Evolutionary conservation across 352 stramenopile species (phyloP).

Genomic region (Chrysophaeum taylorii): DNA sequence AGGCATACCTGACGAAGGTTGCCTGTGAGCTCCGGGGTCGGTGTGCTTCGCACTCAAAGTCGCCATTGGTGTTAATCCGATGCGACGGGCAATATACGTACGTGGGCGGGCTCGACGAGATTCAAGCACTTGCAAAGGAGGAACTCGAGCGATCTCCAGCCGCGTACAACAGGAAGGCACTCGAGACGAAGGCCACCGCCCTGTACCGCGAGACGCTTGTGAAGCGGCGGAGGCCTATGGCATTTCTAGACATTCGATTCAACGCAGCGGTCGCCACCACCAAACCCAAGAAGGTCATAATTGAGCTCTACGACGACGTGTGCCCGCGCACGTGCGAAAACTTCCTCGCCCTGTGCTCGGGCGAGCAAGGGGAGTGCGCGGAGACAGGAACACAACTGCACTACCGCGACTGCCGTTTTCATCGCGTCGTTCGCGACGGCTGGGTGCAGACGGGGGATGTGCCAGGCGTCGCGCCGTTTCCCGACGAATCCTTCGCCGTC

Average conservation of each 20-base stretch:
- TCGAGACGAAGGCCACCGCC: neutral
- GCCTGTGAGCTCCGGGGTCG: neutral
- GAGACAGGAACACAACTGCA: neutral
- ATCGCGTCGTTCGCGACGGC: slow-evolving; percentile 17
- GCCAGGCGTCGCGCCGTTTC: neutral
- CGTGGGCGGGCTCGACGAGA: neutral
- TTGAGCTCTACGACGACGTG: slow-evolving; percentile 79
- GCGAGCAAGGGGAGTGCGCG: slow-evolving; percentile 63
- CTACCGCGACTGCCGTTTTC: slow-evolving; percentile 17
- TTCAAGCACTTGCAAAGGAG: neutral
- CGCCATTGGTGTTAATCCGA: neutral
- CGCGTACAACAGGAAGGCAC: neutral
- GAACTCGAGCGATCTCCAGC: neutral
- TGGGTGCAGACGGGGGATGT: slow-evolving; percentile 22
- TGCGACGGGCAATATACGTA: neutral
- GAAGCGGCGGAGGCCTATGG: neutral
- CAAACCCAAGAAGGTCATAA: slow-evolving; percentile 33
- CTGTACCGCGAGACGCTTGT: neutral
- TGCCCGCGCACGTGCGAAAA: slow-evolving; percentile 96
- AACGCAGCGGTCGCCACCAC: neutral
- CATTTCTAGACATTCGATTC: slow-evolving; percentile 8
- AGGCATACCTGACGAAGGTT: neutral
- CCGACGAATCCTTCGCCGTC: slow-evolving; percentile 24
- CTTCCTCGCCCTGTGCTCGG: slow-evolving; percentile 91
- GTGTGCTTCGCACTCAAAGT: neutral